phyloP scores from a whole-genome alignment of 768 basidiomycete genomes.

The Clitopilus hobsonii region DNA sequence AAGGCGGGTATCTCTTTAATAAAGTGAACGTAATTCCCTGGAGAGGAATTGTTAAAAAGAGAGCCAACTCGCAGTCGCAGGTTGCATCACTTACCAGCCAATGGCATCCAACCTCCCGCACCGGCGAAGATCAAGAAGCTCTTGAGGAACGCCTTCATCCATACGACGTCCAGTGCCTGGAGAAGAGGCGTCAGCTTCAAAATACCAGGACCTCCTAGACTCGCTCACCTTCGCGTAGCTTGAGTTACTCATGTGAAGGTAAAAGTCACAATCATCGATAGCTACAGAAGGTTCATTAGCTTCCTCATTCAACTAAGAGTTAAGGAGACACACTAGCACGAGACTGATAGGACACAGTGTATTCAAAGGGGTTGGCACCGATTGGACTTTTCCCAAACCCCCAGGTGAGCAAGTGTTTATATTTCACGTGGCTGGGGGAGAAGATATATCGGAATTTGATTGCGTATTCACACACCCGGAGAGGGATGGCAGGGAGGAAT shows the following conservation, averaged over 20 bases:
- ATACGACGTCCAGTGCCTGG: conserved; percentile 42
- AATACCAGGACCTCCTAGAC: too few relatives aligned
- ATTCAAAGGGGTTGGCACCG: not conserved
- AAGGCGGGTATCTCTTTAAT: conserved; percentile 68
- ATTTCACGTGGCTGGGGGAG: too few relatives aligned
- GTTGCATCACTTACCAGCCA: conserved; percentile 44
- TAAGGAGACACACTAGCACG: not conserved
- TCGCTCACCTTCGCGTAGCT: not conserved
- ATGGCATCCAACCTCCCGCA: conserved; percentile 56
- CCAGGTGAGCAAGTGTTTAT: too few relatives aligned
- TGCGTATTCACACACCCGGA: not conserved
- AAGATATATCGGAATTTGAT: not conserved
- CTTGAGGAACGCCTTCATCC: conserved; percentile 41
- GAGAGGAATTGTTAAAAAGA: not conserved
- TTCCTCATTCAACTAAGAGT: too few relatives aligned
- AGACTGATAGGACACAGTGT: not conserved
- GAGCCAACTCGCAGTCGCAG: conserved; percentile 7
- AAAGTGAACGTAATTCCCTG: conserved; percentile 66
- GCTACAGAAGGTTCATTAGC: not conserved
- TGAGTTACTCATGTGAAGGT: conserved; percentile 1
- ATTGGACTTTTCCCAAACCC: not conserved
- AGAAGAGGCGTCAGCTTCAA: too few relatives aligned
- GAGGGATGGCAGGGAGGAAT: not conserved
- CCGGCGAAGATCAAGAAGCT: conserved; percentile 55
- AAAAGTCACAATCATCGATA: not conserved